Percentiles rank a stretch among this genome's conserved stretches.
Conservation (phyloP, 208 protist species). For the Leishmania turanica region DNA sequence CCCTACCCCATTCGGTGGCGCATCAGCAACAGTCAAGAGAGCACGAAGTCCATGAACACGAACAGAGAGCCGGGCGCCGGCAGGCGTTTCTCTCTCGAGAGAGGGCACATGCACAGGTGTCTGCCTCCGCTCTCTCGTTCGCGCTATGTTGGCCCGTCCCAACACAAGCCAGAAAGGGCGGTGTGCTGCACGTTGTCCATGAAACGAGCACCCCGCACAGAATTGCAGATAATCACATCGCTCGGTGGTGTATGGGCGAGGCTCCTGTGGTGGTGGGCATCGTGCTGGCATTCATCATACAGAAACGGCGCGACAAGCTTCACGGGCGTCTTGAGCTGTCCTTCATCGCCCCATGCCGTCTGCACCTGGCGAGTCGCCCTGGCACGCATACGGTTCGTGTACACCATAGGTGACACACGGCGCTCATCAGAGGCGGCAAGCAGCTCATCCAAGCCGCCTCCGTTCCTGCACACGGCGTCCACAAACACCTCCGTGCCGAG, state of each 20-base stretch:
- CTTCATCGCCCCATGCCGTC: neutral
- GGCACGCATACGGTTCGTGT: too few species aligned
- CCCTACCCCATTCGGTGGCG: neutral
- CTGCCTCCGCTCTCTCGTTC: neutral
- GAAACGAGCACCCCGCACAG: neutral
- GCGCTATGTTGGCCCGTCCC: neutral
- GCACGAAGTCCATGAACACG: neutral
- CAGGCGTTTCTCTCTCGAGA: neutral
- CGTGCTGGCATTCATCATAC: neutral
- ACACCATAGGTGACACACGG: neutral
- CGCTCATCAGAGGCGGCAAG: constrained; percentile 59
- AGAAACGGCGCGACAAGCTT: neutral
- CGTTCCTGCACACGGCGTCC: neutral
- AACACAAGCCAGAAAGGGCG: neutral
- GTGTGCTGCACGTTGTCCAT: neutral
- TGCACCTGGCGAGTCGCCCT: too few species aligned
- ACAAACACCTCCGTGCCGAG: neutral
- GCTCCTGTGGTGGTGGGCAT: neutral
- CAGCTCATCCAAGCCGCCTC: constrained; percentile 41
- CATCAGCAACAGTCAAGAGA: neutral
- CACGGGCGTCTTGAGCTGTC: neutral
- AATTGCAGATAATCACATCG: neutral
- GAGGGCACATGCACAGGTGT: neutral
- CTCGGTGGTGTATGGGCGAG: neutral
- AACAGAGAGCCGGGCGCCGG: neutral